Evolutionary conservation across 2,329 filamentous ascomycete species (phyloP).

Genomic region (Sarocladium strictum): DNA sequence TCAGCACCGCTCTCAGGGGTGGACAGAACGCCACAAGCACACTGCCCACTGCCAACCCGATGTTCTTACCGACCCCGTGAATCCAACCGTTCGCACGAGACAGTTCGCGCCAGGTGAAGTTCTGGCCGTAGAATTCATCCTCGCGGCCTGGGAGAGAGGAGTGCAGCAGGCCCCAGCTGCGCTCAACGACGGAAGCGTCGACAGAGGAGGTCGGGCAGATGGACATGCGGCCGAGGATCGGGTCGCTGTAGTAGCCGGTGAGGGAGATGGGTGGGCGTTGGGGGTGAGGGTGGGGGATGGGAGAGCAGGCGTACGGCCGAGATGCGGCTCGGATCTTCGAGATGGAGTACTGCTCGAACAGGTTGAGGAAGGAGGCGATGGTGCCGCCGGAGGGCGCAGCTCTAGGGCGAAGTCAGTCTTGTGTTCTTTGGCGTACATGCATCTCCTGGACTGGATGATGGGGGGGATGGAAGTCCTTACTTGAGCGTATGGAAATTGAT

Average conservation of each 20-base stretch:
- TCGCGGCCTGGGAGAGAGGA: slow-evolving; percentile 36
- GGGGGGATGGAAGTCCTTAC: too few relatives aligned
- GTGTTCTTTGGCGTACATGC: too few relatives aligned
- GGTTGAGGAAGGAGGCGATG: slow-evolving; percentile 57
- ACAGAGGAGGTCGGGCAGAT: slow-evolving; percentile 43
- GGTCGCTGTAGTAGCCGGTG: slow-evolving; percentile 43
- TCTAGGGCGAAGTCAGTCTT: slow-evolving; percentile 11
- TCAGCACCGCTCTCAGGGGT: slow-evolving; percentile 39
- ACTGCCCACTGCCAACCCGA: slow-evolving; percentile 35
- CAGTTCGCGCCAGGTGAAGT: slow-evolving; percentile 54
- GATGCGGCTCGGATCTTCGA: slow-evolving; percentile 39
- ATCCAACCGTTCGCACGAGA: slow-evolving; percentile 44
- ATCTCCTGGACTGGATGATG: too few relatives aligned
- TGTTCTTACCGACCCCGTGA: slow-evolving; percentile 44
- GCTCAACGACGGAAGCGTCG: slow-evolving; percentile 50
- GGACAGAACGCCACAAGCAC: slow-evolving; percentile 38
- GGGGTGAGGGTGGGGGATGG: slow-evolving; percentile 36
- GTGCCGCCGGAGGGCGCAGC: slow-evolving; percentile 57
- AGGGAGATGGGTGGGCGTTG: slow-evolving; percentile 23
- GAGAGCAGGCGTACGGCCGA: slow-evolving; percentile 52
- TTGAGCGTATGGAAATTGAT: slow-evolving; percentile 40
- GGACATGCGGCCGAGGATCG: slow-evolving; percentile 49
- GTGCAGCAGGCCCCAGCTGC: slow-evolving; percentile 56
- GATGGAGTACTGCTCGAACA: slow-evolving; percentile 48
- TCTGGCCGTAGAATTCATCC: slow-evolving; percentile 51